Conservation (phyloP, 805 yeast genomes). For the Isabelozyma pseudorhagii region DNA sequence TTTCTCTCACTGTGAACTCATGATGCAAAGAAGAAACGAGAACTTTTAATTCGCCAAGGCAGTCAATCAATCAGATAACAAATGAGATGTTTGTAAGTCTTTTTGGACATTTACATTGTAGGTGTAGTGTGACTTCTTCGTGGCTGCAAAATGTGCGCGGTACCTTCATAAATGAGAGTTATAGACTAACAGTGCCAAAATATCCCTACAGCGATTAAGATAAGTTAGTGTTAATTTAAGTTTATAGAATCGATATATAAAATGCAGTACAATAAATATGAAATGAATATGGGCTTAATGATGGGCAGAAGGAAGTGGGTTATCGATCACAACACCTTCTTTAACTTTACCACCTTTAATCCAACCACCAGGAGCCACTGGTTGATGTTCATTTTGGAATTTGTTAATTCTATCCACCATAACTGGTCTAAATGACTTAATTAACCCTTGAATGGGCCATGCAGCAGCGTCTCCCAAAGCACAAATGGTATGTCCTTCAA, state of each 20-base stretch:
- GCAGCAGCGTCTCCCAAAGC: conserved; percentile 93
- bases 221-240: background rate
- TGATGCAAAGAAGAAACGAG: no score
- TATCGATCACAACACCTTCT: conserved; percentile 63
- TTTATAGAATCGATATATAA: background rate
- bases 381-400: conserved; percentile 49
- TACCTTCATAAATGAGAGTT: no score
- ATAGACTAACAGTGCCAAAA: no score
- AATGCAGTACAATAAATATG: conserved; percentile 1
- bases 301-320: conserved; percentile 50
- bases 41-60: no score
- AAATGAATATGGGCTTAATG: conserved; percentile 12
- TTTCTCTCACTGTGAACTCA: no score
- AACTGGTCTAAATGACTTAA: conserved; percentile 79
- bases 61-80: no score
- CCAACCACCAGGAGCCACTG: conserved; percentile 77
- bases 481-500: conserved; percentile 90
- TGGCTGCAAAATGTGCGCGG: no score
- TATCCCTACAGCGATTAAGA: background rate
- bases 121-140: no score
- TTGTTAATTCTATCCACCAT: conserved; percentile 72
- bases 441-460: conserved; percentile 90
- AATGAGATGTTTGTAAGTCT: no score
- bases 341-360: conserved; percentile 52
- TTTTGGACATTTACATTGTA: no score